Evolutionary conservation across 148 eudicot genomes (phyloP), one percentile per base, ranked within the genome.

Genomic region (Pouteria glomerata): DNA sequence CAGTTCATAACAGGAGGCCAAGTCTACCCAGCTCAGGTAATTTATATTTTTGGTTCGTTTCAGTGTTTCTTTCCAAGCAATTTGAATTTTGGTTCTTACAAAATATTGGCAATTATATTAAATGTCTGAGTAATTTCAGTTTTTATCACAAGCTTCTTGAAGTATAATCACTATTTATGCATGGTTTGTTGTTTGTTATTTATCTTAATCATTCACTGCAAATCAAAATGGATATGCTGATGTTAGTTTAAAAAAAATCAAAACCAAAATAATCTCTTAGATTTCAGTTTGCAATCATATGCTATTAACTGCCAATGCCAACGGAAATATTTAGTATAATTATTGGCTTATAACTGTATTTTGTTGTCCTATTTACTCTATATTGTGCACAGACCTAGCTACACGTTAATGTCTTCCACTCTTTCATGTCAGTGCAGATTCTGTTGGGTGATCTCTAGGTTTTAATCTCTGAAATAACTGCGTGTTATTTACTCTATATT

Each of bases 11-110:
- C 98, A 1, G 97, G 97, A 72, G 97, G 96, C 15, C 77, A 78
- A 68, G 89, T 91, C 42, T 84, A 72, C 73, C 87, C 89, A 65
- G 98, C 98, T 50, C 98, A 94, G 97, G 97, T 94, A 42, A 30
- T 57, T 41, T 48, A 21, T 68, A 19, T 62, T 44, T 55, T 60
- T 2, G 6, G 5, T 58, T 23, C 27, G 11, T 53, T 10, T 66
- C 39, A 14, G 14, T 29, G 55, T 12, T 55, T 5, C 58, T 0
- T 58, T 31, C 4, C 18, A 10, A 18, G 33, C 35, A 47, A 50
- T 27, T 51, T 50, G 14, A 33, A 57, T 4, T n/a, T 34, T 12
- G 21, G 37, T 1, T 39, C 53, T 51, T 18, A 55, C 58, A 33
- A 67, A 0, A n/a, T 8, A 16, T 11, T 4, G 19, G 3, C 6